A percentile compares a stretch with the other conserved stretches of the same genome.
These are phyloP conservation scores for Stephania japonica DNA, from an alignment of 164 flowering plant species.

Conservation along the genomic window DNA sequence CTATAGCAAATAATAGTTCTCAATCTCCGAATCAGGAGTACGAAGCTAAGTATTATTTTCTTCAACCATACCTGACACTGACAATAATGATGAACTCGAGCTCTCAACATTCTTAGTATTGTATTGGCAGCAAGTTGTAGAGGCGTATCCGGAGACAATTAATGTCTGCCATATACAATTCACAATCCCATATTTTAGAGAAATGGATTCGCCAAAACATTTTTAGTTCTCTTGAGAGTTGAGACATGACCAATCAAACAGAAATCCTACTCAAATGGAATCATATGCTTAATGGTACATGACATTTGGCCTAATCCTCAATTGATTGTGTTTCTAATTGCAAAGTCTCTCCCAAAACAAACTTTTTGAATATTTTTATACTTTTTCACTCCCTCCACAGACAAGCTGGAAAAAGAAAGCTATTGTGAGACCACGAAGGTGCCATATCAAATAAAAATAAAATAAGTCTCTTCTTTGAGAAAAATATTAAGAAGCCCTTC, in stretches of 20 bases:
- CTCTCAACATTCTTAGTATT: conserved; percentile 79
- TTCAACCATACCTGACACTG: conserved; percentile 67
- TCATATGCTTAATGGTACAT: not conserved
- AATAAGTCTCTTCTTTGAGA: too few species aligned
- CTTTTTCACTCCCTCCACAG: not conserved
- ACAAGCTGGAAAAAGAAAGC: not conserved
- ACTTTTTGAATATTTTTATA: too few species aligned
- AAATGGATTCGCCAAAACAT: not conserved
- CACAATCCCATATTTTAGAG: not conserved
- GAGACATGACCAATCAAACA: not conserved
- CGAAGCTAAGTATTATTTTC: not conserved
- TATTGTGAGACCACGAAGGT: too few species aligned
- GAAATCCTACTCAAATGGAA: not conserved
- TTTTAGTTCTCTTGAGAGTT: not conserved
- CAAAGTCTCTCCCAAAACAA: too few species aligned
- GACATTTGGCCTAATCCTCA: not conserved
- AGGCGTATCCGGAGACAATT: conserved; percentile 97
- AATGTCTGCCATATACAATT: conserved; percentile 48
- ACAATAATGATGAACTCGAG: conserved; percentile 83
- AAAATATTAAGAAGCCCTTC: not conserved
- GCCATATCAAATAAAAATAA: too few species aligned
- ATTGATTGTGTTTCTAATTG: too few species aligned
- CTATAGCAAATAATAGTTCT: not conserved
- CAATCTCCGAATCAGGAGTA: not conserved
- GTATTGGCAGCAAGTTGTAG: conserved; percentile 93